phyloP scores from a whole-genome alignment of 768 basidiomycete species.

The Lactifluus hygrophoroides region DNA sequence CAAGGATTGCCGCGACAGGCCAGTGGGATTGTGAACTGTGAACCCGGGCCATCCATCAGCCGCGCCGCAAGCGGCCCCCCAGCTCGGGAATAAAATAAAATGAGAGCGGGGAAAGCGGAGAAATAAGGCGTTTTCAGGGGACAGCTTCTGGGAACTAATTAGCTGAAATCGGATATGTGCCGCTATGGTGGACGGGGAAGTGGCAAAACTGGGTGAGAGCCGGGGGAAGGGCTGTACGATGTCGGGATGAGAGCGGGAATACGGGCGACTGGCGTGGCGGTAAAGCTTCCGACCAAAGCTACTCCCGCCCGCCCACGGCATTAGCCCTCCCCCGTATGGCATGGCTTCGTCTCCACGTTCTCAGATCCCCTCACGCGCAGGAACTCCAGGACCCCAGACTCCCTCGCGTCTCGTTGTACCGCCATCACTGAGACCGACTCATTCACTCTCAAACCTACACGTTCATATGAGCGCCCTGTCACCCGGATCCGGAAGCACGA shows the following conservation, averaged over 20 bases:
- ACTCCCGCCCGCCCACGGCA: no score
- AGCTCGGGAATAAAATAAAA: not conserved
- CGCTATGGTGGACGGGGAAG: not conserved
- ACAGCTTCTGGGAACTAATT: not conserved
- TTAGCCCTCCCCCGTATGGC: not conserved
- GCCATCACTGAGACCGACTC: slow-evolving; percentile 41
- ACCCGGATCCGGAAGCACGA: not conserved
- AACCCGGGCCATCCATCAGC: not conserved
- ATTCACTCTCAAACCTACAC: slow-evolving; percentile 49
- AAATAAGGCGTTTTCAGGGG: not conserved
- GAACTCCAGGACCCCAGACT: slow-evolving; percentile 32
- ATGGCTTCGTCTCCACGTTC: slow-evolving; percentile 20
- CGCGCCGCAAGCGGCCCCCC: not conserved
- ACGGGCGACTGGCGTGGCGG: no score
- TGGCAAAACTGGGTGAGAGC: not conserved
- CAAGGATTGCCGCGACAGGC: slow-evolving; percentile 36
- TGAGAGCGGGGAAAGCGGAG: not conserved
- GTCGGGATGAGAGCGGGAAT: not conserved
- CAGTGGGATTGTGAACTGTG: slow-evolving; percentile 5
- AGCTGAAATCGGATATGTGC: not conserved
- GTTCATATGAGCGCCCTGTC: slow-evolving; percentile 31
- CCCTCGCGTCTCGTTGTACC: slow-evolving; percentile 49
- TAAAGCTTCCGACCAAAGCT: not conserved
- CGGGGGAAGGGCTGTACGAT: not conserved
- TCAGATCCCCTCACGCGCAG: slow-evolving; percentile 30